phyloP scores from a whole-genome alignment of 495 filamentous ascomycete genomes.

The Aspergillus mulundensis region DNA sequence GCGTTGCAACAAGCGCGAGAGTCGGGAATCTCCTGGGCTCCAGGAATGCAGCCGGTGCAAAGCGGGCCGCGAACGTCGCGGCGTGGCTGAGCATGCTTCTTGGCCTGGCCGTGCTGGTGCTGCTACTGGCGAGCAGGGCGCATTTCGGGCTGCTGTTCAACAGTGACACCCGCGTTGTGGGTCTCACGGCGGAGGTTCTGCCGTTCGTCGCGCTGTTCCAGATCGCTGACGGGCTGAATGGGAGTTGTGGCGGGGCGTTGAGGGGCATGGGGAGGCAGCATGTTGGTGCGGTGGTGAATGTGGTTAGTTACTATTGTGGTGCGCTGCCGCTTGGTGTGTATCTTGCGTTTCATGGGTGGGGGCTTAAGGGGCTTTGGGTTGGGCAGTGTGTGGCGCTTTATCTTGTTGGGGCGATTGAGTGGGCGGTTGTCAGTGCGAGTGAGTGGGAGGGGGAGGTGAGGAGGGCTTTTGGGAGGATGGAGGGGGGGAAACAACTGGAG shows the following conservation, averaged over 20 bases:
- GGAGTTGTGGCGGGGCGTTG: conserved; percentile 76
- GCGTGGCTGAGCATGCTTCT: conserved; percentile 69
- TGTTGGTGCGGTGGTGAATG: conserved; percentile 82
- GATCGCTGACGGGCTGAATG: conserved; percentile 86
- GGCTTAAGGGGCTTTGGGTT: conserved; percentile 77
- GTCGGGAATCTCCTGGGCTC: conserved; percentile 82
- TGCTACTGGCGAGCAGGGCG: conserved; percentile 70
- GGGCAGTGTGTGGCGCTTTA: conserved; percentile 89
- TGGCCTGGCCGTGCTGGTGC: conserved; percentile 63
- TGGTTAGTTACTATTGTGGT: conserved; percentile 84
- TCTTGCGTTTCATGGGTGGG: conserved; percentile 88
- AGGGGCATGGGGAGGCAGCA: conserved; percentile 87
- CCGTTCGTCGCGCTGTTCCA: conserved; percentile 92
- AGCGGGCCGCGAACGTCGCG: conserved; percentile 70
- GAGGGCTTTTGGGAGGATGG: conserved; percentile 74
- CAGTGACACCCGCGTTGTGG: conserved; percentile 68
- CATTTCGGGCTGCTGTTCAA: conserved; percentile 84
- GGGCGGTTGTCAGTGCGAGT: conserved; percentile 73
- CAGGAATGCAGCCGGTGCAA: conserved; percentile 61
- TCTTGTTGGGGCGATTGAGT: conserved; percentile 74
- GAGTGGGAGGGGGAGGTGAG: conserved; percentile 75
- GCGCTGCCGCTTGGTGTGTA: conserved; percentile 81
- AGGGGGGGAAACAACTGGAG: conserved; percentile 43
- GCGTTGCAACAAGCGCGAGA: conserved; percentile 75
- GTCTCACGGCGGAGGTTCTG: conserved; percentile 74